Evolutionary conservation across 352 stramenopile species (phyloP).

Genomic region (Phytophthora brassicae): DNA sequence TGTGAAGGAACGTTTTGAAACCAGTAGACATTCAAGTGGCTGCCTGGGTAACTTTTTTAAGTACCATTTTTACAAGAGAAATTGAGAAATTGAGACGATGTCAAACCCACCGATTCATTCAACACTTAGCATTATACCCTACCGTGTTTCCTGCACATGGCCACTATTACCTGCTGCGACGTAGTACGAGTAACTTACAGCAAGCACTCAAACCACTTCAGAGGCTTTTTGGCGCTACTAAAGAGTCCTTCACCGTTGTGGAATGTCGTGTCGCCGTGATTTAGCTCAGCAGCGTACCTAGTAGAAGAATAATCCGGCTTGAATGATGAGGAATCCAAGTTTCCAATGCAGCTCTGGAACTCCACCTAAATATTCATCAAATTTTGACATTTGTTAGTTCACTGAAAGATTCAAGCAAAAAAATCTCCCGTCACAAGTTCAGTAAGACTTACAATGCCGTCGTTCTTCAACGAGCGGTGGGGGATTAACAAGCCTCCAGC

Average conservation of each 20-base stretch:
- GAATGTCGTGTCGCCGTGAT: conserved; percentile 64
- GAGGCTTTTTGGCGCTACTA: conserved; percentile 48
- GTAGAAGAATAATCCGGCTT: conserved; percentile 34
- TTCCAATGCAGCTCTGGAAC: conserved; percentile 60
- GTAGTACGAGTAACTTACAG: conserved; percentile 14
- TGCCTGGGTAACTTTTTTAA: no score
- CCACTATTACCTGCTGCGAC: neutral
- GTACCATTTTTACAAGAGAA: no score
- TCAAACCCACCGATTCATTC: neutral
- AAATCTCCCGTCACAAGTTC: no score
- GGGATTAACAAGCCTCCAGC: conserved; percentile 41
- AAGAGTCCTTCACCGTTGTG: conserved; percentile 57
- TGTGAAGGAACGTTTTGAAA: no score
- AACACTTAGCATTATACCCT: neutral
- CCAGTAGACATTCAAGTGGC: no score
- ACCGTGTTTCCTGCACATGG: neutral
- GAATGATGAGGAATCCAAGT: conserved; percentile 40
- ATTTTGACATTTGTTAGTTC: neutral
- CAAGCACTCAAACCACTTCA: conserved; percentile 61
- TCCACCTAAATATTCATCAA: conserved; percentile 37
- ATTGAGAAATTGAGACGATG: no score
- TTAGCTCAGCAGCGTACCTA: conserved; percentile 55
- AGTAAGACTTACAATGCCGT: conserved; percentile 50
- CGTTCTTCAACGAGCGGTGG: conserved; percentile 53
- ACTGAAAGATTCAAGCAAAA: neutral